These are phyloP conservation scores for Chaetomium cochliodes DNA, from an alignment of 495 filamentous ascomycete genomes.

Conservation along the genomic window DNA sequence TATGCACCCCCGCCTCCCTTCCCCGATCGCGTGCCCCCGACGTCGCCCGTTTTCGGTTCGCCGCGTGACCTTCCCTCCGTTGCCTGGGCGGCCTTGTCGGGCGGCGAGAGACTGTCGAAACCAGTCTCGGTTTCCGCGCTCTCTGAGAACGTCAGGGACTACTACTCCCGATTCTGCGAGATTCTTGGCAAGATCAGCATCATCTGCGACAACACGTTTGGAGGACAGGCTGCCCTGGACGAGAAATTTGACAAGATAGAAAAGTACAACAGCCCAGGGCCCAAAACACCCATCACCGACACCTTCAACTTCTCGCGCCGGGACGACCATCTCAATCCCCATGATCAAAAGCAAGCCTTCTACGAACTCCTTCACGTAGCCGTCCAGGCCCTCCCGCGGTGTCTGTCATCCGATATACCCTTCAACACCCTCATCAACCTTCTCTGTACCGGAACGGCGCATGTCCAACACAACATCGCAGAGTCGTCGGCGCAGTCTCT, in stretches of 20 bases:
- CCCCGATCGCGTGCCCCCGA: conserved; percentile 48
- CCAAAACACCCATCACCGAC: conserved; percentile 91
- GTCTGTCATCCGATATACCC: conserved; percentile 83
- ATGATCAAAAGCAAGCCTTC: conserved; percentile 89
- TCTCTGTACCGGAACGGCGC: conserved; percentile 92
- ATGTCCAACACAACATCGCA: conserved; percentile 90
- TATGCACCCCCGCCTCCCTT: conserved; percentile 43
- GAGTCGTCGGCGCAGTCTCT: conserved; percentile 87
- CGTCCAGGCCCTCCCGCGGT: conserved; percentile 90
- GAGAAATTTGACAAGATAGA: conserved; percentile 95
- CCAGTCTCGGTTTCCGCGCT: conserved; percentile 75
- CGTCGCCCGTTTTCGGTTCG: conserved; percentile 54
- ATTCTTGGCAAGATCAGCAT: conserved; percentile 94
- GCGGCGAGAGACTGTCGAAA: conserved; percentile 61
- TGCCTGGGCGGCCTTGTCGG: conserved; percentile 31
- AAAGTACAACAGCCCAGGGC: conserved; percentile 78
- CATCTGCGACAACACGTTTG: conserved; percentile 93
- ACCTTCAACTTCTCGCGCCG: conserved; percentile 84
- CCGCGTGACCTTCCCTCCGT: conserved; percentile 36
- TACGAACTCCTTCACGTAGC: conserved; percentile 95
- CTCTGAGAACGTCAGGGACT: conserved; percentile 71
- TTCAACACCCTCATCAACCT: conserved; percentile 95
- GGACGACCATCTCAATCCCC: conserved; percentile 70
- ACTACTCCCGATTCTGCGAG: conserved; percentile 88
- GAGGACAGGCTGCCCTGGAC: conserved; percentile 89